A percentile compares a stretch with the other conserved stretches of the same genome.
These are phyloP conservation scores for Solanum hybrid DNA, from an alignment of 305 asterid genomes.

Conservation along the genomic window DNA sequence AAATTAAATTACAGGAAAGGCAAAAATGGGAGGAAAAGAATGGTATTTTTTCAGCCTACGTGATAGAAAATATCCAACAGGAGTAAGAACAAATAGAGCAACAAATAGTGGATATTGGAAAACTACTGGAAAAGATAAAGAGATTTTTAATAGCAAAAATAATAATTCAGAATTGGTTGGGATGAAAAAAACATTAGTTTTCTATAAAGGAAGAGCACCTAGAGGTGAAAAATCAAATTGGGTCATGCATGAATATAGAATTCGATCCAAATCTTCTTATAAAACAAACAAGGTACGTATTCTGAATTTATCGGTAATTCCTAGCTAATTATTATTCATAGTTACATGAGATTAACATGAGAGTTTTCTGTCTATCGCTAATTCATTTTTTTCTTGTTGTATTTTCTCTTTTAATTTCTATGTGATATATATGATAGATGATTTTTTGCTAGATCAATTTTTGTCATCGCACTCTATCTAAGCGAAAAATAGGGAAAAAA, in stretches of 20 bases:
- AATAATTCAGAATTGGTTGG: slow-evolving; percentile 58
- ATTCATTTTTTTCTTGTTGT: neutral
- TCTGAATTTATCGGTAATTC: neutral
- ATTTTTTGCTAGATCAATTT: neutral
- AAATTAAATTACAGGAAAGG: slow-evolving; percentile 40
- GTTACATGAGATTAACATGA: neutral
- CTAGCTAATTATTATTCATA: neutral
- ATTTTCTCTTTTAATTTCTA: neutral
- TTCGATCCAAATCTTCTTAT: slow-evolving; percentile 68
- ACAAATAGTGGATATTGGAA: slow-evolving; percentile 94
- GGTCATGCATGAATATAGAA: slow-evolving; percentile 98
- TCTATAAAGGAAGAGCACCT: slow-evolving; percentile 90
- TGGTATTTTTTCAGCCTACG: slow-evolving; percentile 94
- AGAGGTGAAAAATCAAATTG: slow-evolving; percentile 90
- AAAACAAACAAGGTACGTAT: slow-evolving; percentile 56
- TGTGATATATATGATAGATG: neutral
- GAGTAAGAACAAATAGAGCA: slow-evolving; percentile 89
- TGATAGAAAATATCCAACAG: slow-evolving; percentile 90
- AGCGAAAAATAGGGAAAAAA: neutral
- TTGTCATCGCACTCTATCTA: neutral
- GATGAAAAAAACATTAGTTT: slow-evolving; percentile 89
- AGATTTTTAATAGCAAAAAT: slow-evolving; percentile 56
- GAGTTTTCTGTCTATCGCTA: too few species aligned
- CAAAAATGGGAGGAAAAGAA: slow-evolving; percentile 93
- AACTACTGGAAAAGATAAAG: slow-evolving; percentile 95